A percentile compares a stretch with the other conserved stretches of the same genome.
These are phyloP conservation scores for Cyclocybe cylindracea DNA, from an alignment of 768 basidiomycete species.

Conservation along the genomic window DNA sequence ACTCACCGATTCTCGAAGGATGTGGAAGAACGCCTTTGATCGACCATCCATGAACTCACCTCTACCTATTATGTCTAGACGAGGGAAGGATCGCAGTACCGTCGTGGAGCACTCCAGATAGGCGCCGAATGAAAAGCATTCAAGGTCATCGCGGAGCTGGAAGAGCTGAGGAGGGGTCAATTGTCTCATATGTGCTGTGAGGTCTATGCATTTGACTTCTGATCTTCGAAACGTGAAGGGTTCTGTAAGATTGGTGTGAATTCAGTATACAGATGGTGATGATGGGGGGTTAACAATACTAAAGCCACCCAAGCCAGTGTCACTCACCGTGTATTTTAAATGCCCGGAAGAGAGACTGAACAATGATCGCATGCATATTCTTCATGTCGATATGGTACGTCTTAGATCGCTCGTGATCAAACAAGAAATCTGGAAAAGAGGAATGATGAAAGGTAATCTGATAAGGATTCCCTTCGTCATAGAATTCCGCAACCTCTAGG, in stretches of 20 bases:
- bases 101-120: background rate
- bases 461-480: background rate
- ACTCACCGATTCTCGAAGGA: background rate
- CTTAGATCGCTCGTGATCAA: background rate
- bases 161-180: background rate
- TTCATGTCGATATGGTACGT: background rate
- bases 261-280: background rate
- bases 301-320: background rate
- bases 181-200: background rate
- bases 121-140: background rate
- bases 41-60: background rate
- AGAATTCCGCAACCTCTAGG: background rate
- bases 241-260: background rate
- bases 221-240: background rate
- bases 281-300: background rate
- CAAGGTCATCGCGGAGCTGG: background rate
- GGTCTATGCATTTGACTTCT: background rate
- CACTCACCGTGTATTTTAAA: background rate
- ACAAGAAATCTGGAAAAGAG: background rate
- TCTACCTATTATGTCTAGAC: background rate
- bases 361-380: background rate
- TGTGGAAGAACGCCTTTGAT: background rate
- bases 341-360: background rate
- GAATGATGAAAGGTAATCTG: background rate
- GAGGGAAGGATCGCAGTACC: background rate